phyloP scores from a whole-genome alignment of 2,329 filamentous ascomycete species.

The Leptosphaerulina australis region DNA sequence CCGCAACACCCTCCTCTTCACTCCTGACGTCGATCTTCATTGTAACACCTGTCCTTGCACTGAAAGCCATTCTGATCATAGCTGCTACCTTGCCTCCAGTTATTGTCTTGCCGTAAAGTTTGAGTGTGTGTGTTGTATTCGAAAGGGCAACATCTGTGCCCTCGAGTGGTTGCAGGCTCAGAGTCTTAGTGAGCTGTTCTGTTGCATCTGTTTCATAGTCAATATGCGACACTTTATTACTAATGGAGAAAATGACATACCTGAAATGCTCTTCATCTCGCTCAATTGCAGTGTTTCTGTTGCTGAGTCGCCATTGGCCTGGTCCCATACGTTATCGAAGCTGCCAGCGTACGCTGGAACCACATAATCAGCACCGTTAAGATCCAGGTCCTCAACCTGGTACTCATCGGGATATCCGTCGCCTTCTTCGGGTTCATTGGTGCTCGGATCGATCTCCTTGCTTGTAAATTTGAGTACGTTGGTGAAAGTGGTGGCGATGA shows the following conservation, averaged over 20 bases:
- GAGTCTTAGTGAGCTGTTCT: constrained; percentile 81
- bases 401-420: constrained; percentile 96
- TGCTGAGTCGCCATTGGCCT: constrained; percentile 86
- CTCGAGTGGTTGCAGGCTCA: constrained; percentile 92
- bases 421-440: constrained; percentile 85
- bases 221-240: constrained; percentile 11
- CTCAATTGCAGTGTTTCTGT: constrained; percentile 89
- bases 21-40: constrained; percentile 92
- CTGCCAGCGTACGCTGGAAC: constrained; percentile 91
- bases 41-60: constrained; percentile 88
- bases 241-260: constrained; percentile 59
- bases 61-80: constrained; percentile 90
- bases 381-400: constrained; percentile 90
- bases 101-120: constrained; percentile 94
- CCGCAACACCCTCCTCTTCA: constrained; percentile 90
- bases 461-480: constrained; percentile 96
- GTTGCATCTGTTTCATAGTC: constrained; percentile 72
- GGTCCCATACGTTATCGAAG: constrained; percentile 95
- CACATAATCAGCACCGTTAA: constrained; percentile 91
- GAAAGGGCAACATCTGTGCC: constrained; percentile 90
- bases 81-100: constrained; percentile 87
- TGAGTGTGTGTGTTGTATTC: constrained; percentile 89
- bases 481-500: constrained; percentile 81
- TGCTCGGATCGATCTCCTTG: constrained; percentile 96
- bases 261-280: constrained; percentile 88